Evolutionary conservation across 805 yeast species (phyloP).

Genomic region (Starmerella riodocensis): DNA sequence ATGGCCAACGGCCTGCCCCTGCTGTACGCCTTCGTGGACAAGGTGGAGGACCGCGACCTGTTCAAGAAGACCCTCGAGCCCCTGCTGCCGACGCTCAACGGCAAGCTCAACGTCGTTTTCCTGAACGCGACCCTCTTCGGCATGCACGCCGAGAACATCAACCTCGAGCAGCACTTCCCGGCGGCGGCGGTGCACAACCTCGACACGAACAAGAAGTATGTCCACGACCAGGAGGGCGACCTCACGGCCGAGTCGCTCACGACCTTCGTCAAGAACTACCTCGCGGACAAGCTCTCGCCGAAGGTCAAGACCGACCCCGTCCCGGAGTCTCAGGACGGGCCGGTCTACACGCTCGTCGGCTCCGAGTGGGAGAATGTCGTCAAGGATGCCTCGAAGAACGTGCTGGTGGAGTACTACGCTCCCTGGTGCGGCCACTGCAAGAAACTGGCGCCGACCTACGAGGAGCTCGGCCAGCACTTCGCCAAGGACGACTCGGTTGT

Average conservation of each 20-base stretch:
- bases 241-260: constrained; percentile 43
- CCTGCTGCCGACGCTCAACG: constrained; percentile 64
- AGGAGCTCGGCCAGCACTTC: constrained; percentile 66
- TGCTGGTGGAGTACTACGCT: constrained; percentile 63
- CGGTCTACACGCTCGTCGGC: constrained; percentile 68
- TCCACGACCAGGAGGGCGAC: constrained; percentile 46
- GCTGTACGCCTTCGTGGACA: constrained; percentile 74
- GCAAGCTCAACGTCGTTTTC: constrained; percentile 75
- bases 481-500: constrained; percentile 42
- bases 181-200: constrained; percentile 77
- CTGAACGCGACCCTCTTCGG: constrained; percentile 71
- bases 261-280: constrained; percentile 49
- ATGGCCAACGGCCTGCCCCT: constrained; percentile 62
- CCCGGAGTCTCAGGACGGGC: constrained; percentile 63
- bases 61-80: constrained; percentile 41
- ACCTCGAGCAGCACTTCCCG: constrained; percentile 71
- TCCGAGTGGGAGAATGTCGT: constrained; percentile 64
- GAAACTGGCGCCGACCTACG: constrained; percentile 76
- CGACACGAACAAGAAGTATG: constrained; percentile 57
- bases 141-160: constrained; percentile 73
- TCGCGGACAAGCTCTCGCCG: constrained; percentile 54
- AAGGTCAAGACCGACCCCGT: constrained; percentile 59
- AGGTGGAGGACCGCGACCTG: constrained; percentile 49
- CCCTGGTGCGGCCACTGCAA: constrained; percentile 97
- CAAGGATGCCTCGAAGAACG: constrained; percentile 49